Evolutionary conservation across 202 grass and related monocot species (phyloP).

Genomic region (Dendrocalamus latiflorus): DNA sequence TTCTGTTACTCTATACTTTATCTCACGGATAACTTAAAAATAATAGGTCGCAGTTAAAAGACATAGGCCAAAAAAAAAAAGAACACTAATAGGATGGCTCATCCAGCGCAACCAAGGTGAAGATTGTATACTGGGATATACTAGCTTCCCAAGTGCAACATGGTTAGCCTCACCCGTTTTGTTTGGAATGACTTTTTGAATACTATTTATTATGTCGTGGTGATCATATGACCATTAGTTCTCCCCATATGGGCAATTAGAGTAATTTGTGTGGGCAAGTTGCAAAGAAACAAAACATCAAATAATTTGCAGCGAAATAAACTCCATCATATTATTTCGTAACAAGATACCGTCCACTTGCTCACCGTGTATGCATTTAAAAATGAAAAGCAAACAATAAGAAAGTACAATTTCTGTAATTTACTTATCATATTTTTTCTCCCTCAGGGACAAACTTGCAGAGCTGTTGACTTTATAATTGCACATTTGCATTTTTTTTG

Average conservation of each 20-base stretch:
- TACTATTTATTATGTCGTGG: neutral
- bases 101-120: too few species aligned
- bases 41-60: too few species aligned
- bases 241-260: neutral
- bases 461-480: neutral
- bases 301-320: neutral
- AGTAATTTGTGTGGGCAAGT: neutral
- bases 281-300: neutral
- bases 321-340: neutral
- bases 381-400: neutral
- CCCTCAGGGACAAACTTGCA: neutral
- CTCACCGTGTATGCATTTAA: neutral
- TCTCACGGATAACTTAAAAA: rapidly evolving
- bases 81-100: too few species aligned
- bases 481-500: neutral
- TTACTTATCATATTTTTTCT: neutral
- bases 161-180: neutral
- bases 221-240: neutral
- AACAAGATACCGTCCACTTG: neutral
- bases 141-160: neutral
- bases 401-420: neutral
- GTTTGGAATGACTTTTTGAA: neutral
- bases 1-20: too few species aligned
- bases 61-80: too few species aligned
- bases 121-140: too few species aligned